Evolutionary conservation across 805 yeast species (phyloP).

Genomic region (Candida cerambycidarum): DNA sequence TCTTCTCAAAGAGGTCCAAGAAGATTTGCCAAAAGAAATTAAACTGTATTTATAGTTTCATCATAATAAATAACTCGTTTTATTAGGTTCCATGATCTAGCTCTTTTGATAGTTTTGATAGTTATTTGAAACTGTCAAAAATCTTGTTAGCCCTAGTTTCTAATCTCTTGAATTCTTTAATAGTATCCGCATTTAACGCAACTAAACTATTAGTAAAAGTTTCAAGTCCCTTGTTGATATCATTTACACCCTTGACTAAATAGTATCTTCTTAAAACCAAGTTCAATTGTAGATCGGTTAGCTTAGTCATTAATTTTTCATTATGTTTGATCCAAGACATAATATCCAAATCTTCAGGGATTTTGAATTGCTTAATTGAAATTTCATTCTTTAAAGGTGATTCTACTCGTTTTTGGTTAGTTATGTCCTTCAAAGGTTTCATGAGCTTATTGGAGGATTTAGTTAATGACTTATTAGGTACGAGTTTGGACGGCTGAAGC

Average conservation of each 20-base stretch:
- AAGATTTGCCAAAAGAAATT: slow-evolving; percentile 91
- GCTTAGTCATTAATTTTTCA: not conserved
- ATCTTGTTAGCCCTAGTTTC: slow-evolving; percentile 3
- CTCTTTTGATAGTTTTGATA: not conserved
- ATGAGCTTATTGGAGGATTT: not conserved
- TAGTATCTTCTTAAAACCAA: slow-evolving; percentile 7
- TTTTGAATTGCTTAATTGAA: not conserved
- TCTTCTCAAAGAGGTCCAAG: slow-evolving; percentile 87
- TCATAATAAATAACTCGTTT: slow-evolving; percentile 6
- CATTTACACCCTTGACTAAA: not conserved
- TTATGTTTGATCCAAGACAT: slow-evolving; percentile 6
- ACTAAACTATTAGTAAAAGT: not conserved
- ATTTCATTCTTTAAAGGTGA: slow-evolving; percentile 16
- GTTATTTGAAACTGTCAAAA: not conserved
- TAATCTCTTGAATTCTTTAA: not conserved
- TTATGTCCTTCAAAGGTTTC: not conserved
- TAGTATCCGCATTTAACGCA: not conserved
- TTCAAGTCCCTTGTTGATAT: not conserved
- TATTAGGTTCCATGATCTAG: not conserved
- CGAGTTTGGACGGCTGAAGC: not conserved
- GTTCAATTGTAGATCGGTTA: not conserved
- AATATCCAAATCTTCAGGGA: slow-evolving; percentile 4
- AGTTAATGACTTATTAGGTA: not conserved
- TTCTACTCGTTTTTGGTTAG: not conserved
- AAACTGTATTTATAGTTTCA: slow-evolving; percentile 8